Evolutionary conservation across 495 filamentous ascomycete genomes (phyloP).

Genomic region (Filosporella fistucella): DNA sequence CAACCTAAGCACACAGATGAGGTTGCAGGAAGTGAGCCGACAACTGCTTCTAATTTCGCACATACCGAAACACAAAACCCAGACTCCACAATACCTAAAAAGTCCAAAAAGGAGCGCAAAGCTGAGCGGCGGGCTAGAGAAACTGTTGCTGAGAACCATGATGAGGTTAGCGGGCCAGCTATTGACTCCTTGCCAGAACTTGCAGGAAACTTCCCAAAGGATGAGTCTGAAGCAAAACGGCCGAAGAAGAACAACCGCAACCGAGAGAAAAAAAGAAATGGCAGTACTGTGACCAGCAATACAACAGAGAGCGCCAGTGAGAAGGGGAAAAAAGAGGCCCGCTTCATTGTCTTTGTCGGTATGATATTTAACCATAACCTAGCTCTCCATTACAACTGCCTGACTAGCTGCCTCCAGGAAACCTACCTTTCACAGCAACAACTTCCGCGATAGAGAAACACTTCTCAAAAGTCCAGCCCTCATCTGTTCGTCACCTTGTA

Average conservation of each 20-base stretch:
- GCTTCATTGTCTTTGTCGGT: constrained; percentile 83
- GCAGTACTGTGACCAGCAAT: constrained; percentile 21
- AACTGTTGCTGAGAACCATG: constrained; percentile 7
- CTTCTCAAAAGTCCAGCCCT: constrained; percentile 71
- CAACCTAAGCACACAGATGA: constrained; percentile 31
- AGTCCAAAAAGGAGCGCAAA: constrained; percentile 29
- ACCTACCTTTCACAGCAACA: constrained; percentile 84
- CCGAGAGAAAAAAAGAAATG: constrained; percentile 22
- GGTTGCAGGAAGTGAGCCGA: constrained; percentile 21
- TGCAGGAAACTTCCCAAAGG: no score
- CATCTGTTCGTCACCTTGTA: constrained; percentile 69
- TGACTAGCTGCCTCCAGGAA: constrained; percentile 36
- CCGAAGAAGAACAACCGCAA: constrained; percentile 25
- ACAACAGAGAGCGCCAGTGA: not conserved
- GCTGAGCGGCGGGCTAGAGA: constrained; percentile 28
- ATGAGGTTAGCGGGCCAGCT: no score
- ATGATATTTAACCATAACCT: constrained; percentile 14
- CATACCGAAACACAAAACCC: no score
- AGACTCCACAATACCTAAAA: constrained; percentile 27
- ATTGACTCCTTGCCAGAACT: no score
- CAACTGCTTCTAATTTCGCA: constrained; percentile 25
- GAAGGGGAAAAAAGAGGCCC: constrained; percentile 15
- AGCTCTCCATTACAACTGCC: not conserved
- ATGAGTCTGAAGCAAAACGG: constrained; percentile 10
- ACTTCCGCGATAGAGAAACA: constrained; percentile 60